Percentiles rank a stretch among this genome's conserved stretches.
Conservation (phyloP, 306 rosid genomes). For the Sechiopsis laciniata region DNA sequence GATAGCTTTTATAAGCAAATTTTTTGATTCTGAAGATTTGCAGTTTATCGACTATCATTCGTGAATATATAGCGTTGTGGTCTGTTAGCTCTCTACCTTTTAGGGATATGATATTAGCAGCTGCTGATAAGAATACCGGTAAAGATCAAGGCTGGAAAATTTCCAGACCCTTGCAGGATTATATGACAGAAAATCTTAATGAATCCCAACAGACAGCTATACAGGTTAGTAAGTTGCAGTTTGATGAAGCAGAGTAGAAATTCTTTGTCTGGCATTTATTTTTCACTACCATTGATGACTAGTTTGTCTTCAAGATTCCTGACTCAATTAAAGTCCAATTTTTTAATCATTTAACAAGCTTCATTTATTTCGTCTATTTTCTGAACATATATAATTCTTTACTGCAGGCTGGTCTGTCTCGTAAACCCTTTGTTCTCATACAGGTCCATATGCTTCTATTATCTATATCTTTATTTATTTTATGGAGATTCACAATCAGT, state of each 20-base stretch:
- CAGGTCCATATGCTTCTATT: constrained; percentile 50
- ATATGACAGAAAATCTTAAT: constrained; percentile 61
- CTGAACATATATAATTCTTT: constrained; percentile 23
- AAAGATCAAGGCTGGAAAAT: constrained; percentile 69
- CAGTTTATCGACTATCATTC: constrained; percentile 82
- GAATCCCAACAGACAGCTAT: constrained; percentile 75
- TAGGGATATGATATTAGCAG: constrained; percentile 70
- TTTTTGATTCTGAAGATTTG: constrained; percentile 52
- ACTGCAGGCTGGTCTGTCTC: constrained; percentile 87
- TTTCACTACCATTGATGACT: background rate
- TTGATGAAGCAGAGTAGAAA: constrained; percentile 1
- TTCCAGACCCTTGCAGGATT: constrained; percentile 56
- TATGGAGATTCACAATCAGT: background rate
- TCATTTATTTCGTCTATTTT: constrained; percentile 5
- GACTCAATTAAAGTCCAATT: background rate
- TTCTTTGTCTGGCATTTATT: background rate
- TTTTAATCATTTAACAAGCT: constrained; percentile 5
- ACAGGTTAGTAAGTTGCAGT: constrained; percentile 39
- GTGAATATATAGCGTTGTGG: constrained; percentile 70
- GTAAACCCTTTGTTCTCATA: constrained; percentile 79
- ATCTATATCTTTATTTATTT: constrained; percentile 6
- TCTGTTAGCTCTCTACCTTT: constrained; percentile 61
- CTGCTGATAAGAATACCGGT: constrained; percentile 38
- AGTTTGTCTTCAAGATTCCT: background rate
- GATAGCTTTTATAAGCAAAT: constrained; percentile 8